Base-by-base conservation (phyloP, 2,329 filamentous ascomycete species). In the Curvularia sp. region DNA sequence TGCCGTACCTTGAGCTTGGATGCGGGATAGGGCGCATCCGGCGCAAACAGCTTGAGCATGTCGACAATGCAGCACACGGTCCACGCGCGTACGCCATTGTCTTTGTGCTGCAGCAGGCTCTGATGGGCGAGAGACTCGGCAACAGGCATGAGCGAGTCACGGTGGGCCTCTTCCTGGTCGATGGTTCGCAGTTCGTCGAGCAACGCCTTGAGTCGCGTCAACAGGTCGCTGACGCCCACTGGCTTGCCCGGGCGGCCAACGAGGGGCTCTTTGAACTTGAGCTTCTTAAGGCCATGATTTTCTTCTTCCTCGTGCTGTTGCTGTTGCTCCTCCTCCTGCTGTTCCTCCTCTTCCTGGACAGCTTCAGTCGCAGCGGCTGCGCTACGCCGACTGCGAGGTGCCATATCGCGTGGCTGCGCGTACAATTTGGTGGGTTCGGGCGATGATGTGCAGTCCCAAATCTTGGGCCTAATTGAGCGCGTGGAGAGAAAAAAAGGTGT, bases 231-330 rank as follows among this genome's bases (percentile, higher is more conserved):
- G 47, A 93, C 91, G 36, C 90, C 83, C 71, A 99, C 97, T 51
- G 93, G 87, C 78, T 92, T 95, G 58, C 94, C 95, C 42, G 93
- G 92, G 74, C 90, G 90, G 91, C 95, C 97, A 74, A 92, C 91
- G 56, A 99, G 83, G 63, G 92, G 84, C 74, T 97, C 89, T 71
- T 93, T 87, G 83, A 98, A 98, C 67, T 87, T 81, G 47, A 99
- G 86, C 56, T 59, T 70, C 56, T 64, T 61, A 49, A 66, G 47
- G 32, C 65, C 68, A 45, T 67, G 69, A 65, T 87, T 81, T 42
- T 97, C 85, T 48, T 56, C 63, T 13, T 55, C 52, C 18, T 64
- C 48, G n/a, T 58, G 61, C 43, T 66, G 67, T 13, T 58, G 62
- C 42, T 66, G 67, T 53, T 64, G 70, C 57, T 69, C 68, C 34